phyloP scores from a whole-genome alignment of 495 filamentous ascomycete species.

The Ramalina peruviana region DNA sequence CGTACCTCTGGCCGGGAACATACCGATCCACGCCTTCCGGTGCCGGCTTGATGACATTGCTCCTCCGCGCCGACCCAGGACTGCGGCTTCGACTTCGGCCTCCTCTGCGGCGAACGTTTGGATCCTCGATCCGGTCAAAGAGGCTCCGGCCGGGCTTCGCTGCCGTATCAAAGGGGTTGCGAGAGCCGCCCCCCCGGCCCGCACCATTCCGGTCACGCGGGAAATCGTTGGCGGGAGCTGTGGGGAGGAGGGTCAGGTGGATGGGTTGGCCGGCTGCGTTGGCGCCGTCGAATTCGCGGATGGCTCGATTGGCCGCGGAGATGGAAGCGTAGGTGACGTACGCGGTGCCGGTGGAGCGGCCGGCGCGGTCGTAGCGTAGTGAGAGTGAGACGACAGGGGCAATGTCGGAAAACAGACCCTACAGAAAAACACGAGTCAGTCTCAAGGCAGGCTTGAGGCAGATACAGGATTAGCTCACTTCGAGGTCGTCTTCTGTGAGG shows the following conservation, averaged over 20 bases:
- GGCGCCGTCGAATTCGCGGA: constrained; percentile 74
- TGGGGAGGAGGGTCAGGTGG: constrained; percentile 53
- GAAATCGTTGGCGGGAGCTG: constrained; percentile 23
- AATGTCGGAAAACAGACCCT: constrained; percentile 74
- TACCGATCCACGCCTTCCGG: constrained; percentile 74
- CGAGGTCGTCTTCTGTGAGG: constrained; percentile 70
- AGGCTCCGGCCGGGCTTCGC: constrained; percentile 44
- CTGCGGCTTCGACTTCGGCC: constrained; percentile 27
- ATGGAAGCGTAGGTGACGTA: constrained; percentile 65
- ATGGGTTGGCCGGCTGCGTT: constrained; percentile 92
- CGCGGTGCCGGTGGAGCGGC: constrained; percentile 76
- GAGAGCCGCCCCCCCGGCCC: constrained; percentile 11
- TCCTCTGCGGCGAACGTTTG: constrained; percentile 19
- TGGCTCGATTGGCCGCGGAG: constrained; percentile 57
- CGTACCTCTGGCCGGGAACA: constrained; percentile 34
- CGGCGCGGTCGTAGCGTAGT: constrained; percentile 76
- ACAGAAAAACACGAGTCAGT: constrained; percentile 1
- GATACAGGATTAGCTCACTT: constrained; percentile 36
- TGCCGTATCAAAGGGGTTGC: constrained; percentile 46
- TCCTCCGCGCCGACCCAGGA: constrained; percentile 36
- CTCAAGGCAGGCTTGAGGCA: not conserved
- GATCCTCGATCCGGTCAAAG: constrained; percentile 59
- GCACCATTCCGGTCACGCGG: constrained; percentile 12
- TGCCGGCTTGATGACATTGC: constrained; percentile 53
- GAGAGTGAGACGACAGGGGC: constrained; percentile 56